Conservation (phyloP, 345 rosid genomes). For the Zanthoxylum bungeanum region DNA sequence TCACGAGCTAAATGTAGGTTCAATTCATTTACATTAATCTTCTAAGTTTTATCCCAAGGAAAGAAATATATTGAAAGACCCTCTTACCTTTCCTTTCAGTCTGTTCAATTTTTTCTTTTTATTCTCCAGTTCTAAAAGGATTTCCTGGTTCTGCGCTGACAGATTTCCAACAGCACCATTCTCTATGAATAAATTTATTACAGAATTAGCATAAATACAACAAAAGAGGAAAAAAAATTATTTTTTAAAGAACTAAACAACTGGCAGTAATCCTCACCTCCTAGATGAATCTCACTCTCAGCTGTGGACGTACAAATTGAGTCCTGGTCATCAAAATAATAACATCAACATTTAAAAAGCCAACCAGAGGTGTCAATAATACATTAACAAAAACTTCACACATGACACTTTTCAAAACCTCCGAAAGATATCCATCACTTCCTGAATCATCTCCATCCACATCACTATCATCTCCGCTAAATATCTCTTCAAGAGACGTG, state of each 20-base stretch:
- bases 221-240: neutral
- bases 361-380: conserved; percentile 10
- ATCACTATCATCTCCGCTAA: conserved; percentile 46
- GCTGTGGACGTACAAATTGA: conserved; percentile 12
- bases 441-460: conserved; percentile 54
- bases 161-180: conserved; percentile 24
- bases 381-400: conserved; percentile 1
- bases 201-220: conserved; percentile 4
- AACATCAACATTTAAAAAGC: conserved; percentile 17
- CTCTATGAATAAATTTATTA: conserved; percentile 30
- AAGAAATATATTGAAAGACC: neutral
- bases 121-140: conserved; percentile 41
- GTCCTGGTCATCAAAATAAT: conserved; percentile 39
- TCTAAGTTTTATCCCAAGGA: neutral
- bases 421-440: conserved; percentile 85
- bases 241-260: neutral
- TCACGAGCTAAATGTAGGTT: neutral
- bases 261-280: conserved; percentile 29
- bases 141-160: conserved; percentile 41
- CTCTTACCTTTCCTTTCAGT: conserved; percentile 57
- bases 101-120: conserved; percentile 49
- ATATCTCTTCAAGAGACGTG: conserved; percentile 46
- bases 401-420: conserved; percentile 45
- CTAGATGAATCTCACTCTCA: conserved; percentile 26
- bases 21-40: neutral